Base-by-base conservation (phyloP, 2,329 filamentous ascomycete species). In the Phialophora tarda region DNA sequence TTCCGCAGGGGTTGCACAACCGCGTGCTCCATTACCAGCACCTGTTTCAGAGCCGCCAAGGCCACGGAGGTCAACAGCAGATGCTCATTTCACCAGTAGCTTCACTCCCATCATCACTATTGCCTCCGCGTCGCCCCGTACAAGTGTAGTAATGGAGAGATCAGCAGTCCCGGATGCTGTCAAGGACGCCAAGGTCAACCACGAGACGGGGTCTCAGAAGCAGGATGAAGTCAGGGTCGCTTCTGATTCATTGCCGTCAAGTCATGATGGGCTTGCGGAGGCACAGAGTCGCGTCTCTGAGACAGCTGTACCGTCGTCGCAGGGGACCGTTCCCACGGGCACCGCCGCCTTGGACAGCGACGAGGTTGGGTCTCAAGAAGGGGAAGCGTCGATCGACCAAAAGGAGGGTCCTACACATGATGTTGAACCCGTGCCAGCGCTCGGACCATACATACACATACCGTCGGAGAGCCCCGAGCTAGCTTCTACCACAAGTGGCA, bases 31-130 rank as follows among this genome's bases (percentile, higher is more conserved):
- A 51, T 26, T 14, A 47, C 30, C 21, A 32, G 48, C 60, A 23
- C n/a, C 51, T 55, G 58, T 41, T 28, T 59, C 64, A 62, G 48
- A 62, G 26, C 23, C 24, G 38, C 30, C 59, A 26, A 56, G 30
- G 10, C 17, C 64, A 54, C 34, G 59, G 48, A 61, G 58, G 34
- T 21, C 17, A 21, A 24, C 54, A 41, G 38, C 48, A n/a, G 17
- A 50, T 41, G 11, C n/a, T 38, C 44, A 34, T 34, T 57, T 55
- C n/a, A 54, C 48, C 3, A 71, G 58, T 59, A 50, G 47, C n/a
- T 71, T 72, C 58, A 71, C 71, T 7, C 58, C 65, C 8, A 65
- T 73, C 57, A 73, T 48, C 55, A 71, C 68, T 23, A 47, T 71
- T 28, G 66, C 64, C 21, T 66, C 68, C 21, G 63, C 64, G 26